Base-by-base conservation (phyloP, 2,329 filamentous ascomycete species). In the Xylariales sp. region DNA sequence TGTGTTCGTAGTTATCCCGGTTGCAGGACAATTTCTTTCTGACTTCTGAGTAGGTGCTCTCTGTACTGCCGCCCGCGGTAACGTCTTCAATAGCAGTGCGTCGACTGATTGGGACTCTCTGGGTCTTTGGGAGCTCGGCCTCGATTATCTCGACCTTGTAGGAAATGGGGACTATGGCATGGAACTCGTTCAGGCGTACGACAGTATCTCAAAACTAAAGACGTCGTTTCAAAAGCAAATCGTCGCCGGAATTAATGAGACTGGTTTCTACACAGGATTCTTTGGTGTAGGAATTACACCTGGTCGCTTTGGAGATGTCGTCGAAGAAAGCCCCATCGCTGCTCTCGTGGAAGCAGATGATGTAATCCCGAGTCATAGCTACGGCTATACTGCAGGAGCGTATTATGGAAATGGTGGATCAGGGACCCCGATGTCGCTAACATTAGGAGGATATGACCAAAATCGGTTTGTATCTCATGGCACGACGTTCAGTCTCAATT, bases 351-450 rank as follows among this genome's bases (percentile, higher is more conserved):
- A 80, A 52, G 59, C 70, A 10, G 68, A 73, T 40, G 74, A 74
- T 7, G 65, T 62, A 40, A 84, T 88, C 33, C 80, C 83, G 1
- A 88, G 84, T 55, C 70, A 86, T 44, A 85, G 81, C 29, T 88
- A 85, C 54, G 83, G 81, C 36, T 89, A 82, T 56, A 88, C 85
- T 4, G 84, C 84, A 28, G 85, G 85, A 13, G 83, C 83, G n/a
- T 73, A 74, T 44, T 88, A 88, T 52, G 72, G 81, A 53, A n/a
- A n/a, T n/a, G 52, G 64, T 49, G 49, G 41, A 17, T 52, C 48
- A 21, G 67, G 69, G 33, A 61, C 63, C 7, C 70, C 74, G 8
- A 68, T 69, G 25, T 81, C 78, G 20, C 59, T 88, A 31, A 85
- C 80, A 0, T 62, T 89, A 8, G 85, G 85, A 16, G 84, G 85